Evolutionary conservation across 2,329 filamentous ascomycete genomes (phyloP).

Genomic region (Verticillium alfalfae): DNA sequence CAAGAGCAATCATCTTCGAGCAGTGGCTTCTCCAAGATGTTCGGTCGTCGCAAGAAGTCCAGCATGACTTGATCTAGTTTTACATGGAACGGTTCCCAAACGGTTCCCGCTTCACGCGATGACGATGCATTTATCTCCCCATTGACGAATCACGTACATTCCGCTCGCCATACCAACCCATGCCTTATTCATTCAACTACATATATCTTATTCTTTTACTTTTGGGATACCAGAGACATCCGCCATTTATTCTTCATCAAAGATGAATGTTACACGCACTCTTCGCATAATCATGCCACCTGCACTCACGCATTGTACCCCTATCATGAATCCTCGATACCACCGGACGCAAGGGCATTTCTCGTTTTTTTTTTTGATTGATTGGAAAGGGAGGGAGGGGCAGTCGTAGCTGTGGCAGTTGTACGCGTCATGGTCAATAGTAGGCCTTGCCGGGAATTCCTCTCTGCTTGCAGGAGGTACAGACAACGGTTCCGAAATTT

Average conservation of each 20-base stretch:
- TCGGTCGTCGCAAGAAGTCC: constrained; percentile 44
- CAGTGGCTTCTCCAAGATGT: constrained; percentile 40
- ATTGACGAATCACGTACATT: not conserved
- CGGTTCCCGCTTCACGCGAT: not conserved
- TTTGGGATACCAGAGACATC: not conserved
- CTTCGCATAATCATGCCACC: not conserved
- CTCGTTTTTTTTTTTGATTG: not conserved
- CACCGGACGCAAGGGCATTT: not conserved
- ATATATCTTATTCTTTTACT: not conserved
- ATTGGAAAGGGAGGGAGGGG: not conserved
- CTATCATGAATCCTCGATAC: not conserved
- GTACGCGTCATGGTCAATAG: not conserved
- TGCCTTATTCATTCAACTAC: not conserved
- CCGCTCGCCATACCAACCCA: not conserved
- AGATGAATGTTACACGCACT: not conserved
- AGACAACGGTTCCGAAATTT: too few relatives aligned
- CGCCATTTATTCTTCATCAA: not conserved
- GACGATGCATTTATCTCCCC: not conserved
- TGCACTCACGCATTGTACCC: not conserved
- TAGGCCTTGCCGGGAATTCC: too few relatives aligned
- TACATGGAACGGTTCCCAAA: not conserved
- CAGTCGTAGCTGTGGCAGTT: not conserved
- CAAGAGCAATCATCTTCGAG: constrained; percentile 18
- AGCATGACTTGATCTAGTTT: constrained; percentile 18
- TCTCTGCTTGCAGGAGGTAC: too few relatives aligned